Conservation (phyloP, 2,329 filamentous ascomycete species). For the Zasmidium angulare region DNA sequence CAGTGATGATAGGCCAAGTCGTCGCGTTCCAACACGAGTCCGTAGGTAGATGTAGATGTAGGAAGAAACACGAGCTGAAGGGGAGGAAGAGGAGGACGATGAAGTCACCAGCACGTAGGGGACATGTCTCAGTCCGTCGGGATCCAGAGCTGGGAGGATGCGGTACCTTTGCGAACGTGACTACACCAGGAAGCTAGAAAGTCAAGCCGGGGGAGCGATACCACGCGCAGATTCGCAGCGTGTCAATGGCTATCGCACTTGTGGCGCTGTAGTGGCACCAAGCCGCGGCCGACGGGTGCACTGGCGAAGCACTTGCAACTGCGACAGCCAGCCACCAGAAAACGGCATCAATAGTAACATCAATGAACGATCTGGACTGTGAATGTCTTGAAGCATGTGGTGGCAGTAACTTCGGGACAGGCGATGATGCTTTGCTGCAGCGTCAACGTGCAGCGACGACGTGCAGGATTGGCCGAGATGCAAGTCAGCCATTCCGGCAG, state of each 20-base stretch:
- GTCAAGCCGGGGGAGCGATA: not conserved
- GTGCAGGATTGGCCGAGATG: conserved; percentile 6
- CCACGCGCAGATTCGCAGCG: not conserved
- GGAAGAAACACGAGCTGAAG: not conserved
- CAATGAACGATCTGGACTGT: not conserved
- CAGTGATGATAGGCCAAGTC: not conserved
- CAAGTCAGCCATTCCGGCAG: not conserved
- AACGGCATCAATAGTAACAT: no score
- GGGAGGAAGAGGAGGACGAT: not conserved
- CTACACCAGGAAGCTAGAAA: not conserved
- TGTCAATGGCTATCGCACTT: not conserved
- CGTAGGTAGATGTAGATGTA: not conserved
- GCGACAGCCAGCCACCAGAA: no score
- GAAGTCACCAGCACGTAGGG: no score
- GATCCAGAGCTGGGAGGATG: not conserved
- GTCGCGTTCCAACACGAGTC: no score
- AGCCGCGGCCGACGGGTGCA: not conserved
- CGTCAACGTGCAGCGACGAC: conserved; percentile 11
- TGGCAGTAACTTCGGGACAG: not conserved
- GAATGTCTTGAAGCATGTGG: not conserved
- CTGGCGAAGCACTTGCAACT: not conserved
- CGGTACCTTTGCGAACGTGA: not conserved
- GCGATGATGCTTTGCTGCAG: not conserved
- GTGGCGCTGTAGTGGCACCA: not conserved
- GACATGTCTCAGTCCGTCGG: not conserved